phyloP scores from a whole-genome alignment of 768 basidiomycete genomes.

The Cyclocybe cylindracea region DNA sequence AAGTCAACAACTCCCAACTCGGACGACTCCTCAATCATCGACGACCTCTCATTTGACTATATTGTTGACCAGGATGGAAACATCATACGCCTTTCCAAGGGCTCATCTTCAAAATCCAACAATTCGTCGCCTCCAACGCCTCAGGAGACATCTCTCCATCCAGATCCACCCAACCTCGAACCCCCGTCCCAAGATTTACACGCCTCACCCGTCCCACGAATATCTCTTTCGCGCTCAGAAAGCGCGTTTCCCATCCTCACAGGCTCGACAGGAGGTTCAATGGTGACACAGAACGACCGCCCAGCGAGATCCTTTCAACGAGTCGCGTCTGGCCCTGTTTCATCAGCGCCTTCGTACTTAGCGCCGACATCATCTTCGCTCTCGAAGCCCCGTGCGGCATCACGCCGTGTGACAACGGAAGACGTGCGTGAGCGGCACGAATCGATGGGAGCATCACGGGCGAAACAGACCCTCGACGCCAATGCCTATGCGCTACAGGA shows the following conservation, averaged over 20 bases:
- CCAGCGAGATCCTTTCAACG: conserved; percentile 62
- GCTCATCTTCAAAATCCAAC: conserved; percentile 44
- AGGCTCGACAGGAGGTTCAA: conserved; percentile 25
- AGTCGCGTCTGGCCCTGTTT: conserved; percentile 59
- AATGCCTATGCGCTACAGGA: conserved; percentile 34
- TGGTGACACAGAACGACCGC: conserved; percentile 32
- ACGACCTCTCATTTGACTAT: conserved; percentile 70
- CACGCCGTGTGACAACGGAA: conserved; percentile 45
- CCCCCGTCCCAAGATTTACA: conserved; percentile 36
- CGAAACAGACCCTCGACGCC: conserved; percentile 26
- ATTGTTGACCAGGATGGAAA: conserved; percentile 57
- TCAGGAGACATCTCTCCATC: conserved; percentile 38
- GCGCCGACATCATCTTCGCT: conserved; percentile 32
- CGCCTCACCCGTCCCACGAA: conserved; percentile 41
- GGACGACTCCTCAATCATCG: conserved; percentile 60
- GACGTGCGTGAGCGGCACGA: conserved; percentile 32
- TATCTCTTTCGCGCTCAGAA: conserved; percentile 67
- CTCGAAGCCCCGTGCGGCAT: conserved; percentile 33
- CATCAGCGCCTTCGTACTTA: conserved; percentile 31
- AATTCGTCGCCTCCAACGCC: conserved; percentile 48
- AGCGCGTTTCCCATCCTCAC: conserved; percentile 54
- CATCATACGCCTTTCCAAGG: conserved; percentile 57
- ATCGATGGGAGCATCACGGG: conserved; percentile 17
- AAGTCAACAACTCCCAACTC: conserved; percentile 36
- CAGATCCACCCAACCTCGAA: conserved; percentile 34